Conservation (phyloP, 257 asterid genomes). For the Capsicum rhomboideum region DNA sequence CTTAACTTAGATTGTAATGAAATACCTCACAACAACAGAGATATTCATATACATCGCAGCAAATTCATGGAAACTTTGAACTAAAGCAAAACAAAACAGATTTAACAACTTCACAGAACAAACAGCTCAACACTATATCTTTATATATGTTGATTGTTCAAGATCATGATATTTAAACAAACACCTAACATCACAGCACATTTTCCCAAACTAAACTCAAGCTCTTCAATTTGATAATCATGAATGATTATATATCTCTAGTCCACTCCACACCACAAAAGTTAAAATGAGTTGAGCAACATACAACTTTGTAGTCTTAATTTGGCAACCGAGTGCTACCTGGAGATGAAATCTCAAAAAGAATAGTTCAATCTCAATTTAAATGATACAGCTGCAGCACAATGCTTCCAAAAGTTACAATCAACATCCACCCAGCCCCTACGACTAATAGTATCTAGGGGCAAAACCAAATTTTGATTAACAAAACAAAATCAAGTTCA, state of each 20-base stretch:
- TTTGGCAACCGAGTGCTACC: no score
- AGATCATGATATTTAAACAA: neutral
- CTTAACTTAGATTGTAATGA: neutral
- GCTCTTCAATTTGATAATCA: neutral
- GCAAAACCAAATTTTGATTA: neutral
- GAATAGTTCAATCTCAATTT: no score
- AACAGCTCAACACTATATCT: neutral
- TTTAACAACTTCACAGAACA: neutral
- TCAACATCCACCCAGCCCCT: neutral
- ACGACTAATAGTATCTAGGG: neutral
- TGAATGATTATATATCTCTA: no score
- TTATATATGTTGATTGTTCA: neutral
- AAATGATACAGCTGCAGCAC: no score
- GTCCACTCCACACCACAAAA: neutral
- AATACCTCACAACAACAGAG: neutral
- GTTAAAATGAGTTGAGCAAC: no score
- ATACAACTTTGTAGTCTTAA: neutral
- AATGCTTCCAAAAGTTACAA: no score
- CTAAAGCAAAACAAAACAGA: no score
- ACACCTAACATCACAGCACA: neutral
- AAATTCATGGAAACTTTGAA: no score
- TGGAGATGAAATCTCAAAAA: no score
- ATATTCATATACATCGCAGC: neutral
- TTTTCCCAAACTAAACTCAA: neutral
- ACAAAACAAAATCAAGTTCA: neutral